Evolutionary conservation across 768 basidiomycete genomes (phyloP).

Genomic region (Naematelia encephala): DNA sequence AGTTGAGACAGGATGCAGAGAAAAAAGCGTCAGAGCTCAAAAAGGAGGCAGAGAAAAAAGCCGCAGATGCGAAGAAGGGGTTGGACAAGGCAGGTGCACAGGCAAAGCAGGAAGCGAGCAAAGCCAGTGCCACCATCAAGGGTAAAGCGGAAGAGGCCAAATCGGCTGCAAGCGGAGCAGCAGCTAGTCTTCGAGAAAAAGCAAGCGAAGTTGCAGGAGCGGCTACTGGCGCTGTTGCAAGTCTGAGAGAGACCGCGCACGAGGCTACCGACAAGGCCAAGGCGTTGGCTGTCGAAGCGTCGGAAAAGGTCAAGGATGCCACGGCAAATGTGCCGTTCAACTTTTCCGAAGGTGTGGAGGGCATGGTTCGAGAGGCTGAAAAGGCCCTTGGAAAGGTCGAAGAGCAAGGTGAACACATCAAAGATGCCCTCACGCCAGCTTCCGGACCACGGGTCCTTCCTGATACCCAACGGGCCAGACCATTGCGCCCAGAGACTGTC

Average conservation of each 20-base stretch:
- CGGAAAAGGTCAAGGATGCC: constrained; percentile 29
- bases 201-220: constrained; percentile 13
- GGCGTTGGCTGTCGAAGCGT: constrained; percentile 27
- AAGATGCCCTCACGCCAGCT: neutral
- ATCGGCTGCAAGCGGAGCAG: constrained; percentile 49
- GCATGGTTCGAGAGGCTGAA: constrained; percentile 70
- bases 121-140: constrained; percentile 28
- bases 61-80: constrained; percentile 15
- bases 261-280: constrained; percentile 56
- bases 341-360: constrained; percentile 64
- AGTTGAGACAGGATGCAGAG: constrained; percentile 14
- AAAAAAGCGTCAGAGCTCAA: constrained; percentile 14
- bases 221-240: constrained; percentile 3
- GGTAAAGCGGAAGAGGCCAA: constrained; percentile 55
- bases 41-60: constrained; percentile 18
- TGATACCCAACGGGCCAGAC: constrained; percentile 45
- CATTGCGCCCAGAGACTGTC: constrained; percentile 48
- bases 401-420: constrained; percentile 16
- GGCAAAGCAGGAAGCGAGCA: constrained; percentile 8
- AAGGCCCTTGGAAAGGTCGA: constrained; percentile 56
- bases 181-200: neutral
- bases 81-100: constrained; percentile 16
- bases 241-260: constrained; percentile 4
- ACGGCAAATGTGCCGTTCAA: constrained; percentile 30
- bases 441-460: constrained; percentile 17